phyloP scores from a whole-genome alignment of 2,329 filamentous ascomycete genomes.

The Penicillium sp. region DNA sequence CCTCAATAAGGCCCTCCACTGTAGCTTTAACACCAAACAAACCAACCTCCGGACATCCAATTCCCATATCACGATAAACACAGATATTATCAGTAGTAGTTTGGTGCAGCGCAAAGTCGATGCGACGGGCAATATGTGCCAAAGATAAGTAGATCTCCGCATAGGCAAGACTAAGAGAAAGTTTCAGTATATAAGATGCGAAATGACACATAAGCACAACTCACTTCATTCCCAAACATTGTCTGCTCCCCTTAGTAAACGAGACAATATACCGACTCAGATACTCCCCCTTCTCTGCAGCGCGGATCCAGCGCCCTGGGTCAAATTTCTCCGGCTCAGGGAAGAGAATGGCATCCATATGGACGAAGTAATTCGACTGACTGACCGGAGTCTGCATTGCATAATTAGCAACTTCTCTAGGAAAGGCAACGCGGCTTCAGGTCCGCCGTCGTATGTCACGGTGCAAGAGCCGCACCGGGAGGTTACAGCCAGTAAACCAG shows the following conservation, averaged over 20 bases:
- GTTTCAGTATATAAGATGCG: background rate
- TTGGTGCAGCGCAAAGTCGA: conserved; percentile 17
- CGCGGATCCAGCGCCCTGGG: conserved; percentile 20
- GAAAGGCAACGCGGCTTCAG: background rate
- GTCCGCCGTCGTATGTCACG: background rate
- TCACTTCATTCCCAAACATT: conserved; percentile 26
- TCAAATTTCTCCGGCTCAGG: conserved; percentile 20
- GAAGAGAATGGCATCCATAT: conserved; percentile 22
- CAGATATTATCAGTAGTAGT: conserved; percentile 17
- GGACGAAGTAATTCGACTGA: conserved; percentile 26
- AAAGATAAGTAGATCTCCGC: conserved; percentile 23
- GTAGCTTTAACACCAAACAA: conserved; percentile 19
- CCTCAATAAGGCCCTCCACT: conserved; percentile 12
- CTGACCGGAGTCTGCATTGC: conserved; percentile 20
- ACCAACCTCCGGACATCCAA: conserved; percentile 14
- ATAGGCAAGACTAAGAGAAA: conserved; percentile 19
- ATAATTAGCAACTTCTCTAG: background rate
- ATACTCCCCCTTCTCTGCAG: conserved; percentile 14
- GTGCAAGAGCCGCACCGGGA: background rate
- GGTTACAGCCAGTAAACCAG: background rate
- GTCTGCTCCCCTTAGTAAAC: conserved; percentile 23
- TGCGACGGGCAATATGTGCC: conserved; percentile 20
- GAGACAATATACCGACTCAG: conserved; percentile 21
- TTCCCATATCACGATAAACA: conserved; percentile 20
- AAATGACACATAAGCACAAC: background rate